Evolutionary conservation across 352 stramenopile genomes (phyloP), one percentile per base, ranked within the genome.

Genomic region (Globisporangium iwayamae): DNA sequence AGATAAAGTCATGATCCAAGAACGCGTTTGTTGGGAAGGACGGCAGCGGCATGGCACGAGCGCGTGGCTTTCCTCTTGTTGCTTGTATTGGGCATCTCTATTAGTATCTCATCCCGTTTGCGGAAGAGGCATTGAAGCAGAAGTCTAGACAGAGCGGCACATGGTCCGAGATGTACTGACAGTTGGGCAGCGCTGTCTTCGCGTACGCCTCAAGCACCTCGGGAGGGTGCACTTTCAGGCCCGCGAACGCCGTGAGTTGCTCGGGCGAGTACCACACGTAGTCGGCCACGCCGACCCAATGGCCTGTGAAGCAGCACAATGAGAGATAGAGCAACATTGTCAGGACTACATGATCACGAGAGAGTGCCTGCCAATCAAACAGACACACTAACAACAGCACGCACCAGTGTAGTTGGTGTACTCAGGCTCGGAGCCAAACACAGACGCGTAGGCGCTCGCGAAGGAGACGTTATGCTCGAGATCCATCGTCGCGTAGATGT

Each of bases 181-280:
- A 97, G 63, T 98, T 98, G 62, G 97, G 97, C 70, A 99, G 78
- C 56, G 91, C 91, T 43, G 96, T 95, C 64, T 96, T 96, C 16
- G 79, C 68, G 75, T 96, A 91, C 34, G 78, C 71, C 34, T 93
- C 87, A 48, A 99, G 74, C 59, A 96, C 81, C 60, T 90, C 75
- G 51, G 96, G 91, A 39, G 91, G 72, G 30, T 98, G 97, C 60
- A 99, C 89, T 43, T 96, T 93, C 28, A 98, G 90, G 0, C 96
- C 94, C 3, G 93, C 95, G 54, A 99, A 88, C 28, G 97, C 91
- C 57, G 87, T 92, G 57, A 99, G 72, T 69, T 94, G 91, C 69
- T 96, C 86, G 8, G 87, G 81, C 18, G 91, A 98, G 82, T 98
- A 98, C 96, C 97, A 99, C 67, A 99, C 96, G 72, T 99, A 99